Evolutionary conservation across 805 yeast species (phyloP).

Genomic region (Candida khao-thaluensis): DNA sequence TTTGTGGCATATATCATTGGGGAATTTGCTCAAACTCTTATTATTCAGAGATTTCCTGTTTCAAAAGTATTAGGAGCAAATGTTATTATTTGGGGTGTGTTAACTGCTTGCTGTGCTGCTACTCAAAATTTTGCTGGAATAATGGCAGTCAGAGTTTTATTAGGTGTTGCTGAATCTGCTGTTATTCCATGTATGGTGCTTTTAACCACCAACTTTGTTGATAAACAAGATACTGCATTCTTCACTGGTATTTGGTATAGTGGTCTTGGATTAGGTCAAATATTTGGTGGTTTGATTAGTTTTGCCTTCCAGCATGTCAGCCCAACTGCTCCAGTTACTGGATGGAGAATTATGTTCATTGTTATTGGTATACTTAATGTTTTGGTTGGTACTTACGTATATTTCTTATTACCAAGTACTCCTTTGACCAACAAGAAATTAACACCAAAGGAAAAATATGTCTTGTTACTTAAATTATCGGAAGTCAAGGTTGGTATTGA

Average conservation of each 20-base stretch:
- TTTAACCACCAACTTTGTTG: constrained; percentile 25
- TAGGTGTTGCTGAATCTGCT: constrained; percentile 23
- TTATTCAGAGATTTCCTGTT: constrained; percentile 36
- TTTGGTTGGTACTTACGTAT: constrained; percentile 17
- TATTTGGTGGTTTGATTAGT: constrained; percentile 21
- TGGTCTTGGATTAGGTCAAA: constrained; percentile 23
- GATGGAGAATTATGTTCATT: constrained; percentile 22
- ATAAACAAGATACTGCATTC: constrained; percentile 20
- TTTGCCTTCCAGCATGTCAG: constrained; percentile 19
- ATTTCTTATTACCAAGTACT: constrained; percentile 19
- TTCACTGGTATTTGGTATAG: constrained; percentile 25
- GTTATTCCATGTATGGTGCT: constrained; percentile 25
- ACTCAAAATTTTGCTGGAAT: constrained; percentile 27
- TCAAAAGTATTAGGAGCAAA: constrained; percentile 32
- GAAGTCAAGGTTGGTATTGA: constrained; percentile 19
- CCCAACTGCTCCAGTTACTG: constrained; percentile 13
- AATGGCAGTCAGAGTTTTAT: constrained; percentile 17
- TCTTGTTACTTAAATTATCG: constrained; percentile 17
- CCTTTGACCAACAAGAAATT: constrained; percentile 18
- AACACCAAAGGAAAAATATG: constrained; percentile 20
- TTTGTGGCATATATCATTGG: constrained; percentile 39
- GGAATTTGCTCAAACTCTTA: constrained; percentile 33
- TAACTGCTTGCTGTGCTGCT: constrained; percentile 36
- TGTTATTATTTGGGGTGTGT: constrained; percentile 35
- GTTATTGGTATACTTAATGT: constrained; percentile 21